Evolutionary conservation across 2,329 filamentous ascomycete genomes (phyloP).

Genomic region (Lasiodiplodia theobromae): DNA sequence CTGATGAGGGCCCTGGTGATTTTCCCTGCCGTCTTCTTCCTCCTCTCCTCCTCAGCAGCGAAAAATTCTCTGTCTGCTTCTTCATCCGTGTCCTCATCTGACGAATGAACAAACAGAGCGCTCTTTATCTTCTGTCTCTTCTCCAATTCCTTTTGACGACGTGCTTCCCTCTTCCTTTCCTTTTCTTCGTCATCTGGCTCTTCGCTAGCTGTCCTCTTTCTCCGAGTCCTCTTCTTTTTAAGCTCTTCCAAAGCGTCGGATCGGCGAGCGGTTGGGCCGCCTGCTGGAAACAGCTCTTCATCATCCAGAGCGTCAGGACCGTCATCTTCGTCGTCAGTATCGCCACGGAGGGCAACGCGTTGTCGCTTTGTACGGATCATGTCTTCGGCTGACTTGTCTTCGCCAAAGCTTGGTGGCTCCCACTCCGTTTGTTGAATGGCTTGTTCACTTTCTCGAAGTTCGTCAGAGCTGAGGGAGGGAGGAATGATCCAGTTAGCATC

Average conservation of each 20-base stretch:
- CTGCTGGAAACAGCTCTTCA: conserved; percentile 69
- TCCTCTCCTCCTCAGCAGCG: conserved; percentile 72
- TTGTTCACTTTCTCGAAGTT: conserved; percentile 73
- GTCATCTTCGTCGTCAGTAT: conserved; percentile 62
- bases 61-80: conserved; percentile 80
- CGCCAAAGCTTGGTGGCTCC: conserved; percentile 71
- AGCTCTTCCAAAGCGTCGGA: conserved; percentile 60
- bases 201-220: conserved; percentile 55
- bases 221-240: conserved; percentile 67
- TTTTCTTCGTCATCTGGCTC: conserved; percentile 67
- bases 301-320: conserved; percentile 69
- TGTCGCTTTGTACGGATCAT: conserved; percentile 75
- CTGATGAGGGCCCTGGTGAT: conserved; percentile 58
- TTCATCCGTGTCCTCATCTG: conserved; percentile 87
- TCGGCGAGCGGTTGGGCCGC: conserved; percentile 68
- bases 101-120: conserved; percentile 78
- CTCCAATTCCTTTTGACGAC: conserved; percentile 74
- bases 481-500: conserved; percentile 84
- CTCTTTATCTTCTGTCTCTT: conserved; percentile 84
- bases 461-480: conserved; percentile 65
- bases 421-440: conserved; percentile 81
- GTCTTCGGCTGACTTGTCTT: conserved; percentile 74
- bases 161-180: conserved; percentile 66
- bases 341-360: conserved; percentile 50
- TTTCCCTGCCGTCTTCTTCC: conserved; percentile 62